Conservation (phyloP, 176 grass and related monocot species). For the Carex littledalei region DNA sequence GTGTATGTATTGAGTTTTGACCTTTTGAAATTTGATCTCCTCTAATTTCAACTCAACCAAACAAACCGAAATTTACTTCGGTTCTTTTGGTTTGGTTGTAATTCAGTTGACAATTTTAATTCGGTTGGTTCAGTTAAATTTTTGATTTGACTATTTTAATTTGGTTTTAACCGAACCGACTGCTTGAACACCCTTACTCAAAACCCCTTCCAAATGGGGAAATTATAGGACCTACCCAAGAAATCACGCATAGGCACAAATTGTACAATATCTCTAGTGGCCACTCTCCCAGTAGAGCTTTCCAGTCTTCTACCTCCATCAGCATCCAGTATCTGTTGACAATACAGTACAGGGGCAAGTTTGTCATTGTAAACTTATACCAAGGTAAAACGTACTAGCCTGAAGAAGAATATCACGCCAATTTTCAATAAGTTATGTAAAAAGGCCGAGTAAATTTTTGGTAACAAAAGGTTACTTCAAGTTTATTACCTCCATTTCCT, state of each 20-base stretch:
- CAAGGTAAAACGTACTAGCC: background rate
- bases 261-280: slow-evolving; percentile 86
- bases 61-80: no score
- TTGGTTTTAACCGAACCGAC: no score
- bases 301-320: slow-evolving; percentile 68
- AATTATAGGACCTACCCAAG: slow-evolving; percentile 44
- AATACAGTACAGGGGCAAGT: background rate
- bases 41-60: no score
- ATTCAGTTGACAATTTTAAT: no score
- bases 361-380: background rate
- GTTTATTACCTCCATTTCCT: slow-evolving; percentile 76
- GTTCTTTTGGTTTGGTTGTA: no score
- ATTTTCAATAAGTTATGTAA: background rate
- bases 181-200: no score
- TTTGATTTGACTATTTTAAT: no score
- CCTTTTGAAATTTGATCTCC: no score
- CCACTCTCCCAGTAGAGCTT: slow-evolving; percentile 78
- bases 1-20: no score
- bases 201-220: no score
- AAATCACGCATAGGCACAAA: slow-evolving; percentile 83
- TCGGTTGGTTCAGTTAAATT: no score
- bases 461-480: background rate
- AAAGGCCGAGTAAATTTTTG: background rate
- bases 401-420: background rate
- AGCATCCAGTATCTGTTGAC: slow-evolving; percentile 65